Base-by-base conservation (phyloP, 352 stramenopile genomes). In the Globisporangium okanoganense region DNA sequence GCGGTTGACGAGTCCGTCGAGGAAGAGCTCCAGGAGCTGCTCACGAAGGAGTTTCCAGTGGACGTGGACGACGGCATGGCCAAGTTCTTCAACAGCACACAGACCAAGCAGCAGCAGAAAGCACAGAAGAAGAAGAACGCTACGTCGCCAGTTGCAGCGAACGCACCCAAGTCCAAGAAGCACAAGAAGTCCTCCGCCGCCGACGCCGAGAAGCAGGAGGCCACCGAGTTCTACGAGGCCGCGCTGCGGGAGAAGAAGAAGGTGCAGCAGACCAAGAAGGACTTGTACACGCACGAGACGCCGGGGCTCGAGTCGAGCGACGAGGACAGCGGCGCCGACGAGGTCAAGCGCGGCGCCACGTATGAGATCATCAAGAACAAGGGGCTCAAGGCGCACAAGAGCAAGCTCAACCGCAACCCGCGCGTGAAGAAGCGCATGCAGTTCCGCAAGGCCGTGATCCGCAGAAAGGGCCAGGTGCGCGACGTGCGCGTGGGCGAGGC, bases 311-410 rank as follows among this genome's bases (percentile, higher is more conserved):
- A 54, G 5, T 79, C 76, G 5, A 90, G 73, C 66, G 73, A 81
- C 60, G 77, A 78, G 12, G 75, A 90, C 66, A 89, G 88, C 65
- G 79, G 87, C 55, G 13, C 76, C 52, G 82, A 92, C 54, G 95
- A 84, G 40, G 87, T 88, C 68, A 97, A 95, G 68, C 83, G 96
- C 67, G 92, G 92, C 44, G 96, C 96, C 44, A 90, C 86, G 54
- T 94, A 96, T 64, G 81, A 96, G 61, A 99, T 99, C 56, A 92
- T 99, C 65, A 98, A 99, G 76, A 99, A 99, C 77, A 90, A 96
- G 67, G 97, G 97, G 9, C 81, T 99, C 56, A 98, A 98, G 64
- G 83, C 97, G 27, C 96, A 99, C 85, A 98, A 99, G 77, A 97
- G 85, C 76, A 99, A 99, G 73, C 79, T 98, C 58, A 99, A 99